phyloP scores from a whole-genome alignment of 148 eudicot genomes.

The Chenopodium quinoa region DNA sequence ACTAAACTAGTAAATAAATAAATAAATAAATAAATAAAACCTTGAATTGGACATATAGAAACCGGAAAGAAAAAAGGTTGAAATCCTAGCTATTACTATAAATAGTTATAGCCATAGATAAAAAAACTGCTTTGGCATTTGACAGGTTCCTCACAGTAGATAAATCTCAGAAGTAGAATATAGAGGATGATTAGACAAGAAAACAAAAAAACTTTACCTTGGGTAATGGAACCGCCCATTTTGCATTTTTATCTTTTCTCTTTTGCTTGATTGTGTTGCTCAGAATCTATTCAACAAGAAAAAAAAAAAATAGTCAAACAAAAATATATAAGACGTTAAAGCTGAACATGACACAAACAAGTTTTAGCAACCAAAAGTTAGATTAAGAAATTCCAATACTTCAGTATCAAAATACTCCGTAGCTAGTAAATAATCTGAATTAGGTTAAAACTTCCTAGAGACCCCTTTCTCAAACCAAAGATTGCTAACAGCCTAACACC shows the following conservation, averaged over 20 bases:
- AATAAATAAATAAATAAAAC: no score
- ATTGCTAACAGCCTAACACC: neutral
- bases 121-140: neutral
- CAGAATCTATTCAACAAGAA: conserved; percentile 47
- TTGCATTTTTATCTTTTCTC: conserved; percentile 96
- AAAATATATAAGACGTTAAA: neutral
- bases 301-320: neutral
- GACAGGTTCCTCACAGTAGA: neutral
- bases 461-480: neutral
- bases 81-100: neutral
- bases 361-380: neutral
- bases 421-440: neutral
- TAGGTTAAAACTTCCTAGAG: neutral
- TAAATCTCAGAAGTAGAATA: neutral
- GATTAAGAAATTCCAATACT: neutral
- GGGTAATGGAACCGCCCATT: conserved; percentile 97
- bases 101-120: neutral
- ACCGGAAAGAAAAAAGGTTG: no score
- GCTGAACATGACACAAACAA: neutral
- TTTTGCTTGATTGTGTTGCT: conserved; percentile 97
- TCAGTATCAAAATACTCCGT: neutral
- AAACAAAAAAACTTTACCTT: conserved; percentile 47
- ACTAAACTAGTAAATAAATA: no score
- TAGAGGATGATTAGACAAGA: neutral
- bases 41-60: no score